Conservation (phyloP, 768 basidiomycete species). For the Lactifluus hygrophoroides region DNA sequence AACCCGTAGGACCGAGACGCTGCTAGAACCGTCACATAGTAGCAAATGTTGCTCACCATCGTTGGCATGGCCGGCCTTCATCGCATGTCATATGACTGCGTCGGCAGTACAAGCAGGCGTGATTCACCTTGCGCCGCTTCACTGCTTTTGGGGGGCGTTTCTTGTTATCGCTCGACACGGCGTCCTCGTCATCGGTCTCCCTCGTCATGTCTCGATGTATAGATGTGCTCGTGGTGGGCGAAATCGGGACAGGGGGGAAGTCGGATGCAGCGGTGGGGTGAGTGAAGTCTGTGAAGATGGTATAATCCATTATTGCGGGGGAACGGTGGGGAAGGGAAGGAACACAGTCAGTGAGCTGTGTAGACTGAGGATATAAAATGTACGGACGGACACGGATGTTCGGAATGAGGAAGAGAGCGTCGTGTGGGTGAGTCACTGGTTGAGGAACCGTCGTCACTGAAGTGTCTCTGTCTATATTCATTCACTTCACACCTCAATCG, state of each 20-base stretch:
- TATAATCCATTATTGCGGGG: not conserved
- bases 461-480: not conserved
- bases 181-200: slow-evolving; percentile 24
- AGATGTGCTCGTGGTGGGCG: not conserved
- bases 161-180: slow-evolving; percentile 27
- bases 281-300: not conserved
- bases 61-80: slow-evolving; percentile 82
- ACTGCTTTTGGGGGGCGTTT: slow-evolving; percentile 36
- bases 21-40: not conserved
- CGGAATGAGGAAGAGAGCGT: not conserved
- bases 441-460: not conserved
- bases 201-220: not conserved
- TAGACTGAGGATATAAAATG: not conserved
- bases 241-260: not conserved
- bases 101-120: slow-evolving; percentile 90
- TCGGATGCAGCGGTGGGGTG: slow-evolving; percentile 7
- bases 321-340: not conserved
- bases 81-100: slow-evolving; percentile 91
- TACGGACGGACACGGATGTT: not conserved
- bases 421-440: not conserved
- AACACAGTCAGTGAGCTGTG: not conserved
- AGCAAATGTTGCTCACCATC: slow-evolving; percentile 60
- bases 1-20: slow-evolving; percentile 6
- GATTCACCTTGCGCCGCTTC: slow-evolving; percentile 81
- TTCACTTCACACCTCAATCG: not conserved